These are phyloP conservation scores for Chytriomyces sp. DNA, from an alignment of 192 early-diverging fungal species.

Conservation along the genomic window DNA sequence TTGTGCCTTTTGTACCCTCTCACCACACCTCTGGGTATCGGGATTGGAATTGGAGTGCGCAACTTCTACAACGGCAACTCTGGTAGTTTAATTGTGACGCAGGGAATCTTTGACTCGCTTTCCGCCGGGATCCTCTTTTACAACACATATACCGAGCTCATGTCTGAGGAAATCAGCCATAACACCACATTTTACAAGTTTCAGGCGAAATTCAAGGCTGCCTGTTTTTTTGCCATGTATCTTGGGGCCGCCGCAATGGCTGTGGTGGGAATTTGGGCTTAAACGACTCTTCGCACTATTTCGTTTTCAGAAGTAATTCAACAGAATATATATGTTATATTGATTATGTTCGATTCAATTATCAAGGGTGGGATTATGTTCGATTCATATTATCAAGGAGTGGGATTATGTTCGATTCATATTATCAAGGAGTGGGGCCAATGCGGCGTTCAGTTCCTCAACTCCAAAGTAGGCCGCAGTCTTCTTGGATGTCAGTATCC, in stretches of 20 bases:
- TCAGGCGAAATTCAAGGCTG: slow-evolving; percentile 39
- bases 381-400: no score
- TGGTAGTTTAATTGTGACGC: slow-evolving; percentile 57
- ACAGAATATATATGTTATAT: no score
- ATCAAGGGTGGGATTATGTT: no score
- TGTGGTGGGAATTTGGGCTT: slow-evolving; percentile 73
- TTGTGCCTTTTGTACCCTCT: slow-evolving; percentile 56
- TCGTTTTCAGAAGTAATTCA: no score
- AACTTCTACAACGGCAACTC: slow-evolving; percentile 63
- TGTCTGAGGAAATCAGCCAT: slow-evolving; percentile 69
- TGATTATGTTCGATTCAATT: no score
- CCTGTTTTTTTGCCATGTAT: slow-evolving; percentile 69
- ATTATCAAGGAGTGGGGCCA: no score
- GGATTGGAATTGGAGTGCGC: slow-evolving; percentile 72
- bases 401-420: no score
- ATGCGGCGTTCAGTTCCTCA: no score
- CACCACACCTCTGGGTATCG: slow-evolving; percentile 82
- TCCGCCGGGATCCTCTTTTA: slow-evolving; percentile 80
- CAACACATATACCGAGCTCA: slow-evolving; percentile 72
- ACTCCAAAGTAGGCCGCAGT: no score
- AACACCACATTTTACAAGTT: slow-evolving; percentile 53
- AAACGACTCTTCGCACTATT: no score
- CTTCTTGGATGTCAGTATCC: no score
- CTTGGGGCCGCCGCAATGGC: slow-evolving; percentile 74
- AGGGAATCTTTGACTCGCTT: slow-evolving; percentile 77